These are phyloP conservation scores for Phytophthora litchii DNA, from an alignment of 352 stramenopile genomes.

Conservation along the genomic window DNA sequence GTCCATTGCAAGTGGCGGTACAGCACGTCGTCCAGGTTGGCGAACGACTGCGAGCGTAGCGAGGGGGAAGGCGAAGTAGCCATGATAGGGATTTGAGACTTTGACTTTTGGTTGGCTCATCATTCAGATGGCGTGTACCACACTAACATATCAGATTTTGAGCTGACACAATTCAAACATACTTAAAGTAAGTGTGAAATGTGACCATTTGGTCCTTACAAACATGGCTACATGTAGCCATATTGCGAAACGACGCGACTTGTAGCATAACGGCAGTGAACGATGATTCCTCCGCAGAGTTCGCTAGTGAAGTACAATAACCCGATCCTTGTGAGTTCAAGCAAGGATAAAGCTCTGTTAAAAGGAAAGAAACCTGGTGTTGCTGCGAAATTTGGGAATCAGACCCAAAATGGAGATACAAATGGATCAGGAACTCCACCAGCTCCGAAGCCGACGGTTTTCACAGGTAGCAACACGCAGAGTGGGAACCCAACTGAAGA, in stretches of 20 bases:
- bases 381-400: constrained; percentile 30
- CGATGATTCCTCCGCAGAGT: constrained; percentile 87
- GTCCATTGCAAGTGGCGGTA: constrained; percentile 88
- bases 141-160: not conserved
- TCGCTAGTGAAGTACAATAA: constrained; percentile 93
- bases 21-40: constrained; percentile 82
- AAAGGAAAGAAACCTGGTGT: constrained; percentile 46
- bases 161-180: no score
- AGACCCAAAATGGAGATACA: constrained; percentile 27
- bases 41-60: constrained; percentile 72
- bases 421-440: constrained; percentile 21
- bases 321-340: constrained; percentile 89
- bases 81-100: constrained; percentile 11
- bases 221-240: constrained; percentile 1
- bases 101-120: not conserved
- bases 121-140: not conserved
- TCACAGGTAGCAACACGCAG: constrained; percentile 64
- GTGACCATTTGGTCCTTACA: no score
- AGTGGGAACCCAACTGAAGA: constrained; percentile 84
- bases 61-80: constrained; percentile 8
- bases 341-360: constrained; percentile 75
- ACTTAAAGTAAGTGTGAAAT: no score
- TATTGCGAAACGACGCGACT: constrained; percentile 25
- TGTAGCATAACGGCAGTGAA: not conserved
- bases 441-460: constrained; percentile 57